A percentile compares a stretch with the other conserved stretches of the same genome.
Conservation (phyloP, 1,284 basidiomycete genomes). For the Microbotryomycetes sp. region DNA sequence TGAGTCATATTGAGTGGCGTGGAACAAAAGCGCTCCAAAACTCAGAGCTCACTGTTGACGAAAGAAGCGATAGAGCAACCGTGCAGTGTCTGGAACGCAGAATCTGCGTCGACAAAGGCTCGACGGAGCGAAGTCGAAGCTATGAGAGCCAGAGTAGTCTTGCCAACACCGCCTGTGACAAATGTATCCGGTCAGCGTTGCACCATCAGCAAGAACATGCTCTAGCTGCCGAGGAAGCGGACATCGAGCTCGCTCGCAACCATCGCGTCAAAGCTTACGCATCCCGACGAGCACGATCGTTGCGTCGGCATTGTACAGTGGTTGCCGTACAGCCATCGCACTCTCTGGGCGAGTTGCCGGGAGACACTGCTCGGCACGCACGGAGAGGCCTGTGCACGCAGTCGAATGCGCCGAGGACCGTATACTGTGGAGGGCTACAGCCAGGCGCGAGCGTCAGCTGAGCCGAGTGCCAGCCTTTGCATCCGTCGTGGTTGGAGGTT, state of each 20-base stretch:
- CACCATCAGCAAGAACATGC: neutral
- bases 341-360: no score
- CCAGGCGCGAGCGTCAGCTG: no score
- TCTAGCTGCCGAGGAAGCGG: neutral
- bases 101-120: slow-evolving; percentile 30
- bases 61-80: slow-evolving; percentile 17
- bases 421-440: no score
- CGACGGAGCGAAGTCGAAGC: slow-evolving; percentile 33
- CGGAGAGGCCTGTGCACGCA: no score
- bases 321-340: neutral
- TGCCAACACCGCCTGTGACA: slow-evolving; percentile 29
- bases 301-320: slow-evolving; percentile 19
- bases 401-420: no score
- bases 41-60: neutral
- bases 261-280: slow-evolving; percentile 13
- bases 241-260: neutral
- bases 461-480: no score
- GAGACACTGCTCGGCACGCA: neutral
- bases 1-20: slow-evolving; percentile 2
- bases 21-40: neutral
- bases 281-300: slow-evolving; percentile 25
- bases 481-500: no score
- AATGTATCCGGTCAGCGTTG: neutral
- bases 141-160: slow-evolving; percentile 34
- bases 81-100: slow-evolving; percentile 21